A percentile compares a stretch with the other conserved stretches of the same genome.
Evolutionary conservation across 495 filamentous ascomycete species (phyloP).

Genomic region (Penicillium alfredii): DNA sequence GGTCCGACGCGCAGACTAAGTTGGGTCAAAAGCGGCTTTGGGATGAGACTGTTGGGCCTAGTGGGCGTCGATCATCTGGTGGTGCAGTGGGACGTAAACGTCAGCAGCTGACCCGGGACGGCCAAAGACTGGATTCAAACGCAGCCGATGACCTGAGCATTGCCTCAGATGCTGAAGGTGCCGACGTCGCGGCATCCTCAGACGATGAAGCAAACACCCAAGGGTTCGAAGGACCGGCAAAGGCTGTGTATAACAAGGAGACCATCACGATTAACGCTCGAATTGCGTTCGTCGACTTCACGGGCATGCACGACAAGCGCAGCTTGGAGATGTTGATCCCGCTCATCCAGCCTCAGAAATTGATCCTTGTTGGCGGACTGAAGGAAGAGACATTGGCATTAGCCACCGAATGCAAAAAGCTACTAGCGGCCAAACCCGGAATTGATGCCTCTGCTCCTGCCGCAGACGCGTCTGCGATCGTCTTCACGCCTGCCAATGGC

Average conservation of each 20-base stretch:
- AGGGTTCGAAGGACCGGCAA: slow-evolving; percentile 61
- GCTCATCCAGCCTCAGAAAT: slow-evolving; percentile 85
- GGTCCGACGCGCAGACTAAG: slow-evolving; percentile 52
- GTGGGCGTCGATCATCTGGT: slow-evolving; percentile 32
- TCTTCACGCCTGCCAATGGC: slow-evolving; percentile 75
- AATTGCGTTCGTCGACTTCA: slow-evolving; percentile 85
- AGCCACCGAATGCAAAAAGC: slow-evolving; percentile 72
- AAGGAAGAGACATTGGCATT: slow-evolving; percentile 69
- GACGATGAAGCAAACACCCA: slow-evolving; percentile 45
- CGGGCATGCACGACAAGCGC: slow-evolving; percentile 86
- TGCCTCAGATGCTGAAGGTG: slow-evolving; percentile 38
- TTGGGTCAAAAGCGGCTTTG: slow-evolving; percentile 93
- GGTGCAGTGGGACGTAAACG: slow-evolving; percentile 36
- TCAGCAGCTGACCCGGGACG: slow-evolving; percentile 36
- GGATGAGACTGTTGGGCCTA: slow-evolving; percentile 57
- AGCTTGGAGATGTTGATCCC: slow-evolving; percentile 92
- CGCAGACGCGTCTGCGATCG: slow-evolving; percentile 44
- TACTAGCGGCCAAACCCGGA: slow-evolving; percentile 53
- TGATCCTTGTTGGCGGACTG: slow-evolving; percentile 80
- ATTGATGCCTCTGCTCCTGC: slow-evolving; percentile 25
- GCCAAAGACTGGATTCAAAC: slow-evolving; percentile 40
- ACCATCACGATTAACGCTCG: slow-evolving; percentile 61
- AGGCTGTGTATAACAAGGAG: slow-evolving; percentile 56
- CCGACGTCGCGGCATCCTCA: slow-evolving; percentile 42
- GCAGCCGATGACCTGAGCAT: slow-evolving; percentile 34